Evolutionary conservation across 352 stramenopile species (phyloP), one percentile per base, ranked within the genome.

Genomic region (Phytopythium delawarense): DNA sequence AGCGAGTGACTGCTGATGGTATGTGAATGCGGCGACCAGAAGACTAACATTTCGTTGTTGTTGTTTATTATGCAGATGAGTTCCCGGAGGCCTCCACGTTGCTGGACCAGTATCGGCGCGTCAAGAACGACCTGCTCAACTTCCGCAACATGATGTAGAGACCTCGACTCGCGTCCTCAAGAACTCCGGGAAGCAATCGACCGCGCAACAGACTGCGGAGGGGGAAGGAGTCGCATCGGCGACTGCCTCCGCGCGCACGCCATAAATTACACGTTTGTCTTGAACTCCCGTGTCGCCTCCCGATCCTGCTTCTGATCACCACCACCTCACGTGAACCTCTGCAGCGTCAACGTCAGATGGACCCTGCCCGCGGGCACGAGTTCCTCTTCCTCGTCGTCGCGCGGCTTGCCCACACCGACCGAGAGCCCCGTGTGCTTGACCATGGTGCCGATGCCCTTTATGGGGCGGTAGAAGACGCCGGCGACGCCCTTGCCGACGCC

Each of bases 361-460:
- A 93, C 61, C 8, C 69, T 74, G 3, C 84, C 84, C 7, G 81
- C 80, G 4, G 78, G 58, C 23, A 91, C 73, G 32, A 84, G 73
- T 23, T 90, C 66, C 39, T 52, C 40, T 32, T 67, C 60, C 13
- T 50, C 52, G 2, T 58, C n/a, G 7, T 37, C 57, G 16, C 56
- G 73, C n/a, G 53, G 20, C 45, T 72, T 81, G 25, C 70, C 70
- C 4, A 88, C 70, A 2, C 84, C 81, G 9, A 91, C 79, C 5
- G 79, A 88, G 12, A 86, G 65, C 7, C 77, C 84, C 0, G 82
- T 91, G 66, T 93, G 78, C 51, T 89, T 91, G 42, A 89, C 79
- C 82, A 92, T 93, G 2, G 72, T 78, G 16, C 82, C 82, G 42
- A 93, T 66, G 6, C 84, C 84, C 53, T 87, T 79, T 54, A 91